Base-by-base conservation (phyloP, 768 basidiomycete genomes). In the Pilatotrama ljubarskyi region DNA sequence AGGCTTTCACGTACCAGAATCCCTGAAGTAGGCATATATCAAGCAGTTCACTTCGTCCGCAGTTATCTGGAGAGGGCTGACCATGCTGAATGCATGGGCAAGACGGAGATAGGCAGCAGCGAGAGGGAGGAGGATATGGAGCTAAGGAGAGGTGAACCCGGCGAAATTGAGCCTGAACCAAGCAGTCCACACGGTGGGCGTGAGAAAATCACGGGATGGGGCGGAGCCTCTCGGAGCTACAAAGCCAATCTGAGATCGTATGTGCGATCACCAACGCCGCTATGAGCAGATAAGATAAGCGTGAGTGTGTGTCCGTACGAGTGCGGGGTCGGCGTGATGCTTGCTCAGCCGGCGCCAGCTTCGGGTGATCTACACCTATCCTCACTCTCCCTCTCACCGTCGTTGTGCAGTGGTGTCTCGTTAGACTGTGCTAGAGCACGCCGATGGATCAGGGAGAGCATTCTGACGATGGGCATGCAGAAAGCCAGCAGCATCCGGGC, bases 41-140 rank as follows among this genome's bases (percentile, higher is more conserved):
- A 93, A 83, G 67, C 87, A 90, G 70, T 94, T 94, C 61, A 94
- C 80, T 70, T 93, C 90, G 64, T 93, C 91, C 37, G 91, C 87
- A 40, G 86, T 84, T 63, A 92, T 87, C 32, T 80, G 79, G 48
- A 88, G 80, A 50, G 81, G 80, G 55, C 79, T 55, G 14, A 48
- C 50, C 66, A 68, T 68, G 18, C 24, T 51, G 15, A 18, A n/a
- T 15, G 55, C 58, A 38, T 51, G 43, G 17, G 44, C n/a, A 35
- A 5, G 4, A 48, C 25, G 26, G 46, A 35, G 46, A 10, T 54
- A 13, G 36, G 26, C 29, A 5, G 25, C 22, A 18, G 10, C 14
- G 24, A 42, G 18, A 1, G 25, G 13, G 24, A 51, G 17, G 24
- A 25, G 22, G 17, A 24, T 18, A 22, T 22, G 49, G 47, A 40